A percentile compares a stretch with the other conserved stretches of the same genome.
These are phyloP conservation scores for Glomus cerebriforme DNA, from an alignment of 192 early-diverging fungal genomes.

Conservation along the genomic window DNA sequence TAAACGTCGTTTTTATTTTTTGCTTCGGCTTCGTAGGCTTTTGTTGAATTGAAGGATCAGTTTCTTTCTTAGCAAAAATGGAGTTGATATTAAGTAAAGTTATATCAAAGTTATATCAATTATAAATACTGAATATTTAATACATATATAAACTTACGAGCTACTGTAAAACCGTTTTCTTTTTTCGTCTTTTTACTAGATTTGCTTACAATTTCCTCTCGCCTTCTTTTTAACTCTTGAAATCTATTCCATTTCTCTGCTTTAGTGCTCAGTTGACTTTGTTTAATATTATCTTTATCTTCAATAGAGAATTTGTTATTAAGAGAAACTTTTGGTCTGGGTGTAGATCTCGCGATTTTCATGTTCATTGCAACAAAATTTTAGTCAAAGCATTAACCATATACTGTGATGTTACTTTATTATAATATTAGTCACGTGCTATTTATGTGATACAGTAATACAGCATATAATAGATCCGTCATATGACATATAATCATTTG, in stretches of 20 bases:
- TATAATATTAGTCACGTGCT: too few relatives aligned
- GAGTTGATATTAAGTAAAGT: neutral
- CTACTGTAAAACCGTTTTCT: neutral
- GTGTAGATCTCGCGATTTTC: neutral
- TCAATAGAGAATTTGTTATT: too few relatives aligned
- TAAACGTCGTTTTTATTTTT: neutral
- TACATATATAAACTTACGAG: neutral
- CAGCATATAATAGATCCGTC: too few relatives aligned
- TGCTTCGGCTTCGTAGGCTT: neutral
- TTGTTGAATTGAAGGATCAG: too few relatives aligned
- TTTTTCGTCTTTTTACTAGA: neutral
- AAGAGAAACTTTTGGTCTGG: neutral
- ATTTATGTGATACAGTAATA: too few relatives aligned
- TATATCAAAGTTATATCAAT: too few relatives aligned
- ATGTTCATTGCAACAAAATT: neutral
- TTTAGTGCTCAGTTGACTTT: neutral
- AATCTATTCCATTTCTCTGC: neutral
- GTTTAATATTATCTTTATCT: neutral
- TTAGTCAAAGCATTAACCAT: too few relatives aligned
- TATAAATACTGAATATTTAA: neutral
- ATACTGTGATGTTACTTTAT: too few relatives aligned
- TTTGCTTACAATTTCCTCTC: neutral
- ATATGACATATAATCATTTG: too few relatives aligned
- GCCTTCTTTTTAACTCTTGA: slow-evolving; percentile 8
- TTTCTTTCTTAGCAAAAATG: neutral